These are phyloP conservation scores for Colletotrichum falcatum DNA, from an alignment of 2,329 filamentous ascomycete species.

Conservation along the genomic window DNA sequence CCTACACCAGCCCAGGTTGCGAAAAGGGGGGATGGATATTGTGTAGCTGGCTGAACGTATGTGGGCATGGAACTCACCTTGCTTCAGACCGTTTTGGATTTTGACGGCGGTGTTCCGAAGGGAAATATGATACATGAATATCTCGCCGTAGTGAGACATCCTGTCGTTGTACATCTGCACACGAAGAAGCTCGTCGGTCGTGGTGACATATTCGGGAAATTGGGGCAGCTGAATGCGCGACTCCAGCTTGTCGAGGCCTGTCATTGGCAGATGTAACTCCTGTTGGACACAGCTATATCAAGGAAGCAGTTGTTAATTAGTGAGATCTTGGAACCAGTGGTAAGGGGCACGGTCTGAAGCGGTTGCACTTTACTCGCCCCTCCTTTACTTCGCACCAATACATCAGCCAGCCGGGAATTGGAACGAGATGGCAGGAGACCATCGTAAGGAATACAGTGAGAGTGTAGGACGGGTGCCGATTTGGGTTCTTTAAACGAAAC, in stretches of 20 bases:
- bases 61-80: constrained; percentile 56
- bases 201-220: constrained; percentile 11
- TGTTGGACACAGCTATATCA: constrained; percentile 62
- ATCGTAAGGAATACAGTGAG: neutral
- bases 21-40: neutral
- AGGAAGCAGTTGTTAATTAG: constrained; percentile 25
- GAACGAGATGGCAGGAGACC: constrained; percentile 20
- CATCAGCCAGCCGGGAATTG: neutral
- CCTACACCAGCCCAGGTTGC: neutral
- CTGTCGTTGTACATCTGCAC: constrained; percentile 54
- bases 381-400: neutral
- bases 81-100: constrained; percentile 64
- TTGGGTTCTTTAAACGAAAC: neutral
- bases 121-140: constrained; percentile 71
- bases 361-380: neutral
- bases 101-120: constrained; percentile 64
- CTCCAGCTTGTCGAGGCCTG: constrained; percentile 66
- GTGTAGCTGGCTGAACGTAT: neutral
- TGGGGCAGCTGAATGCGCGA: constrained; percentile 55
- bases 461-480: neutral
- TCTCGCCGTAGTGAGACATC: constrained; percentile 65
- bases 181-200: constrained; percentile 2
- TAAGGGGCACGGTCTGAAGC: too few species aligned
- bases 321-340: neutral
- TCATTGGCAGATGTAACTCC: constrained; percentile 69